Conservation (phyloP, 2,329 filamentous ascomycete species). For the Aspergillus sp. region DNA sequence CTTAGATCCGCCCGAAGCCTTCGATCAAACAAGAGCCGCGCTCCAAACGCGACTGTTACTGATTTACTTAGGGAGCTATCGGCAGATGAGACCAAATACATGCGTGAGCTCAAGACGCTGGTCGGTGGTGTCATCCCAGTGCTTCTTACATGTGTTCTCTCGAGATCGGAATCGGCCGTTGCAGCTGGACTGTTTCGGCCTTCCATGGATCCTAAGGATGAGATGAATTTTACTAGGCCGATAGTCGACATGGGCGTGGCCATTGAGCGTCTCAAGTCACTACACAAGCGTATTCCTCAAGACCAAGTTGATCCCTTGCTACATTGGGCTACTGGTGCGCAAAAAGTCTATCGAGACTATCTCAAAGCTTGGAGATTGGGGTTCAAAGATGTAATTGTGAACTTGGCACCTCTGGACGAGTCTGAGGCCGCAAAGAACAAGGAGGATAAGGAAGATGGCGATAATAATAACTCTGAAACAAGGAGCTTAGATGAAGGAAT, state of each 20-base stretch:
- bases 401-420: slow-evolving; percentile 70
- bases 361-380: slow-evolving; percentile 83
- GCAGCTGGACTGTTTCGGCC: slow-evolving; percentile 62
- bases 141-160: slow-evolving; percentile 75
- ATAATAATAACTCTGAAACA: slow-evolving; percentile 32
- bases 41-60: slow-evolving; percentile 61
- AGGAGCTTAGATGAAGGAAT: slow-evolving; percentile 49
- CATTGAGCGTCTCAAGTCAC: slow-evolving; percentile 71
- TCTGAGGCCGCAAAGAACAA: slow-evolving; percentile 42
- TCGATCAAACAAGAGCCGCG: slow-evolving; percentile 61
- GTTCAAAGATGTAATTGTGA: slow-evolving; percentile 91
- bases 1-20: slow-evolving; percentile 72
- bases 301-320: slow-evolving; percentile 65
- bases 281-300: slow-evolving; percentile 74
- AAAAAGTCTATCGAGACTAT: slow-evolving; percentile 77
- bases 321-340: slow-evolving; percentile 71
- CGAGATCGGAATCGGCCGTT: slow-evolving; percentile 58
- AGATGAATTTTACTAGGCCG: slow-evolving; percentile 66
- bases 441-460: neutral
- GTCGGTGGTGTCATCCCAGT: slow-evolving; percentile 95
- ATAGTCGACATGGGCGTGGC: slow-evolving; percentile 92
- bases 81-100: slow-evolving; percentile 80
- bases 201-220: slow-evolving; percentile 46
- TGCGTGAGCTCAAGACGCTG: slow-evolving; percentile 81
- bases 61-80: slow-evolving; percentile 75